Conservation (phyloP, 23 red algal genomes). For the Agarophyton chilense region DNA sequence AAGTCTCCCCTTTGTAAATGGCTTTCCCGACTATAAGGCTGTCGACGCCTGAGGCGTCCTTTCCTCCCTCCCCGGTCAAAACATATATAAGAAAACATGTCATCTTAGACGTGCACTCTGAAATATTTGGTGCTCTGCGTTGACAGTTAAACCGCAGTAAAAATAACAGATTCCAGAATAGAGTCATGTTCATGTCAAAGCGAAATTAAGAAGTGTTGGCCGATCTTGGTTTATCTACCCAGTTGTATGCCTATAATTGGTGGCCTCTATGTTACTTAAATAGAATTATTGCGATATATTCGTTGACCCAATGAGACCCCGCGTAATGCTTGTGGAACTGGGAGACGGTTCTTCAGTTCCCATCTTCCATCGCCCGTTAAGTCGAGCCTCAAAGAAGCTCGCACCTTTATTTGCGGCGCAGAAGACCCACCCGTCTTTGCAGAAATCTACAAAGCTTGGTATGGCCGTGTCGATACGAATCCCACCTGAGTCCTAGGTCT, state of each 20-base stretch:
- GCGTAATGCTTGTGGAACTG: not conserved
- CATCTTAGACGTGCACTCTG: too few relatives aligned
- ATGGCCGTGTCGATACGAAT: not conserved
- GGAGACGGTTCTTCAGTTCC: not conserved
- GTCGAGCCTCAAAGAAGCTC: not conserved
- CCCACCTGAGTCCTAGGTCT: not conserved
- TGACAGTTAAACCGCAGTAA: too few relatives aligned
- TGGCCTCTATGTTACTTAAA: not conserved
- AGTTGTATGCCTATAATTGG: constrained; percentile 1
- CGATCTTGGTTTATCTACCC: too few relatives aligned
- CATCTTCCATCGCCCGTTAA: not conserved
- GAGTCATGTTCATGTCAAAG: too few relatives aligned
- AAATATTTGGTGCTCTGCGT: too few relatives aligned
- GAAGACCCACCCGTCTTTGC: not conserved
- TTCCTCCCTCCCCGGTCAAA: too few relatives aligned
- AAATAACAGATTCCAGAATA: too few relatives aligned
- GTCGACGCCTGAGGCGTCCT: not conserved
- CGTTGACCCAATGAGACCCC: constrained; percentile 18
- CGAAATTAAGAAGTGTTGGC: too few relatives aligned
- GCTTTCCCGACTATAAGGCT: not conserved
- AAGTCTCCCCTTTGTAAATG: not conserved
- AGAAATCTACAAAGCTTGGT: not conserved
- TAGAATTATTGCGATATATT: constrained; percentile 7
- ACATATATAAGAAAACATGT: too few relatives aligned
- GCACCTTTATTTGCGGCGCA: not conserved